phyloP scores from a whole-genome alignment of 2,329 filamentous ascomycete species.

The Helotiales sp. region DNA sequence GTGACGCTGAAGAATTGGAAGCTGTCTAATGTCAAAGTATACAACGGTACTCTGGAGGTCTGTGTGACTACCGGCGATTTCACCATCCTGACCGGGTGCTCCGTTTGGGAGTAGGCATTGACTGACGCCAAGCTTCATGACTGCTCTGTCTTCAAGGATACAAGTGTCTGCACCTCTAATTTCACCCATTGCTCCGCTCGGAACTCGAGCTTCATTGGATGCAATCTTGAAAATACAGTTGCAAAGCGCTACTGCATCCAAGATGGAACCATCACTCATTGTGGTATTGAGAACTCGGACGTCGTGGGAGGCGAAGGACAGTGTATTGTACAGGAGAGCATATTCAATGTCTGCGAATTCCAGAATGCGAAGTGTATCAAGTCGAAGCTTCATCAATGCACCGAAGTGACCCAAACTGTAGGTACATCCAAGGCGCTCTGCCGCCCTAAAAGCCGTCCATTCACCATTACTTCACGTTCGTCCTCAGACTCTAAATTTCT shows the following conservation, averaged over 20 bases:
- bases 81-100: background rate
- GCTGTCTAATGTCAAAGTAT: background rate
- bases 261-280: background rate
- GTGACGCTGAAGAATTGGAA: background rate
- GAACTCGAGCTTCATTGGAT: background rate
- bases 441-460: too few relatives aligned
- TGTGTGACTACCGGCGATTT: background rate
- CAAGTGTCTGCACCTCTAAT: background rate
- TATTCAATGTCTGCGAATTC: background rate
- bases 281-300: background rate
- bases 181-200: background rate
- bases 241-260: background rate
- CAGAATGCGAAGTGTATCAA: background rate
- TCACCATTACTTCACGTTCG: too few relatives aligned
- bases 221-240: background rate
- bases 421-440: too few relatives aligned
- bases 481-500: too few relatives aligned
- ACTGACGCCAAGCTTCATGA: background rate
- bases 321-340: background rate
- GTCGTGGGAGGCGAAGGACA: background rate
- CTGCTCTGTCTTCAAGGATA: background rate
- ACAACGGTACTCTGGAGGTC: background rate
- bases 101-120: background rate
- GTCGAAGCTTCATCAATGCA: background rate
- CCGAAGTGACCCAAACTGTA: background rate